A percentile compares a stretch with the other conserved stretches of the same genome.
These are phyloP conservation scores for Helianthus tuberosus DNA, from an alignment of 129 eudicot species.

Conservation along the genomic window DNA sequence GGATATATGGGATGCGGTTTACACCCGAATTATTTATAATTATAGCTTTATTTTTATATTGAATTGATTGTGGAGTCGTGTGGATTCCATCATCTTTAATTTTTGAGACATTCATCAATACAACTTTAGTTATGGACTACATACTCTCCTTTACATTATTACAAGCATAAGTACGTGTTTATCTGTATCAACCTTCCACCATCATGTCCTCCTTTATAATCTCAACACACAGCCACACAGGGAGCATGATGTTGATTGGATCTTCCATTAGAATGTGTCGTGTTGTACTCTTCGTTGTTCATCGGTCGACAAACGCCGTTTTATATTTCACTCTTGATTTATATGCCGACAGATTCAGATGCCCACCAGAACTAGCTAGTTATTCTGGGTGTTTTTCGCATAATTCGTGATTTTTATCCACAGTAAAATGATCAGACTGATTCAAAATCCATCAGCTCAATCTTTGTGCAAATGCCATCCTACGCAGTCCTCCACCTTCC, in stretches of 20 bases:
- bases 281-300: conserved; percentile 1
- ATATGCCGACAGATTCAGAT: background rate
- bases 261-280: background rate
- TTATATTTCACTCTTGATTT: background rate
- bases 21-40: background rate
- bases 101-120: background rate
- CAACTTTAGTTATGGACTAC: background rate
- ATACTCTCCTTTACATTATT: background rate
- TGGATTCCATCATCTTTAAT: conserved; percentile 4
- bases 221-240: conserved; percentile 1
- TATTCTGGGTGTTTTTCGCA: too few species aligned
- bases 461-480: conserved; percentile 34
- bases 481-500: conserved; percentile 39
- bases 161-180: conserved; percentile 8
- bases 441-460: conserved; percentile 22
- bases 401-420: too few species aligned
- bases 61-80: conserved; percentile 5
- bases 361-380: background rate
- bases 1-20: background rate
- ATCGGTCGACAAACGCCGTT: background rate
- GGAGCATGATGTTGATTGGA: background rate
- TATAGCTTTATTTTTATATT: background rate
- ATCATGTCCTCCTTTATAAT: background rate
- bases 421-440: too few species aligned
- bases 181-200: conserved; percentile 9